Evolutionary conservation across 1,284 basidiomycete genomes (phyloP).

Genomic region (Apiotrichum porosum): DNA sequence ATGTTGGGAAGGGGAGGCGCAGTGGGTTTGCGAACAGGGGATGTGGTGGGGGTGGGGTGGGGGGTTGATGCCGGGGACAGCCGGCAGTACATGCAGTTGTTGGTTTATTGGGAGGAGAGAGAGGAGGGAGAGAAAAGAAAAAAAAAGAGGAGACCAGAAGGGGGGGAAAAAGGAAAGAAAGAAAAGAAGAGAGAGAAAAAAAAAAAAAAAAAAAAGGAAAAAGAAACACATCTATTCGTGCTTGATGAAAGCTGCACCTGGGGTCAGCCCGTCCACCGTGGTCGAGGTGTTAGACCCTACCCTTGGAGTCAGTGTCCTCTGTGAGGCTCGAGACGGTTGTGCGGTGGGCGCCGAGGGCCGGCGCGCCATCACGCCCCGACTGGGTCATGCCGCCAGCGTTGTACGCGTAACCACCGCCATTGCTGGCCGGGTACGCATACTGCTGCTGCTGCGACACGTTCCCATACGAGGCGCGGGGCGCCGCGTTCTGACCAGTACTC

Average conservation of each 20-base stretch:
- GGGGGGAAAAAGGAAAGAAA: not conserved
- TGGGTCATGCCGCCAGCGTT: constrained; percentile 1
- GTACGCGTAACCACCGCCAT: constrained; percentile 3
- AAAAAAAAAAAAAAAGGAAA: not conserved
- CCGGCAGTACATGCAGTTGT: too few relatives aligned
- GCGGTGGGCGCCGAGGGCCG: not conserved
- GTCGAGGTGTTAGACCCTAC: not conserved
- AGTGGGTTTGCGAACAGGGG: too few relatives aligned
- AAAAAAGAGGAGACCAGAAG: not conserved
- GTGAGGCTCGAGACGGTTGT: constrained; percentile 2
- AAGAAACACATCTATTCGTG: constrained; percentile 5
- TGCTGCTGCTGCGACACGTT: not conserved
- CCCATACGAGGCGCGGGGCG: constrained; percentile 4
- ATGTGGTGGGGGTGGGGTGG: too few relatives aligned
- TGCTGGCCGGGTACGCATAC: not conserved
- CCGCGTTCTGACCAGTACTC: constrained; percentile 14
- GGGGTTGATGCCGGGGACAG: too few relatives aligned
- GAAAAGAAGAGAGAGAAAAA: not conserved
- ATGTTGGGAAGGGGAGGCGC: too few relatives aligned
- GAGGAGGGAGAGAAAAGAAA: not conserved
- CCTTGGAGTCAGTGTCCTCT: constrained; percentile 2
- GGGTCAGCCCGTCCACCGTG: not conserved
- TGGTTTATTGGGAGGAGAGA: not conserved
- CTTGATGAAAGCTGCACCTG: constrained; percentile 5
- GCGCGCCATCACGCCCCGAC: constrained; percentile 1